These are phyloP conservation scores for Seiridium unicorne DNA, from an alignment of 2,329 filamentous ascomycete genomes.

Conservation along the genomic window DNA sequence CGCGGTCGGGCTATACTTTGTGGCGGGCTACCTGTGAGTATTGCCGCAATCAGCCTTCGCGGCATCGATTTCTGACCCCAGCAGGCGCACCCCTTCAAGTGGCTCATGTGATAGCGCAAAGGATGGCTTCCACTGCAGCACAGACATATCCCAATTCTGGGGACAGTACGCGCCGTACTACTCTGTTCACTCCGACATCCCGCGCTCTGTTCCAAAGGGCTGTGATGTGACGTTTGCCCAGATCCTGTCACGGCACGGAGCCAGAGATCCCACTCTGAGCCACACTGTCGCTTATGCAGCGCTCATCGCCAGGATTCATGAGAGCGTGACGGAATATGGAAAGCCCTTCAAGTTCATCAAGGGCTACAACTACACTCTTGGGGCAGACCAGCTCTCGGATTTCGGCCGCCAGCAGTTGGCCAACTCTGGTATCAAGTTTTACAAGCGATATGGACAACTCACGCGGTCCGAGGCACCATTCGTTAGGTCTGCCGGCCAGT, in stretches of 20 bases:
- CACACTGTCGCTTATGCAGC: constrained; percentile 65
- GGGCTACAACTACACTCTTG: constrained; percentile 69
- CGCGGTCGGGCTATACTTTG: constrained; percentile 4
- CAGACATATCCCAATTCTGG: constrained; percentile 67
- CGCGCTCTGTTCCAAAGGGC: constrained; percentile 56
- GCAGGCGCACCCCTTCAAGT: constrained; percentile 17
- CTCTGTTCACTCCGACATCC: constrained; percentile 66
- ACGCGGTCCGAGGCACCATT: constrained; percentile 62
- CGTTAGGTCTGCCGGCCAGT: constrained; percentile 67
- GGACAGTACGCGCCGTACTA: constrained; percentile 89
- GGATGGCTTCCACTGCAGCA: constrained; percentile 61
- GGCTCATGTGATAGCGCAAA: constrained; percentile 50
- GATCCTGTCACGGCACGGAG: constrained; percentile 80
- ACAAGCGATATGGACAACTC: constrained; percentile 67
- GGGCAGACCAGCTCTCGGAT: constrained; percentile 64
- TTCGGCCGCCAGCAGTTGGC: constrained; percentile 71
- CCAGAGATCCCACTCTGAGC: constrained; percentile 71
- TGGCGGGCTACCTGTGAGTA: constrained; percentile 9
- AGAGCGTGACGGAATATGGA: constrained; percentile 53
- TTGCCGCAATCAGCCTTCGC: not conserved
- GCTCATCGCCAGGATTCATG: constrained; percentile 66
- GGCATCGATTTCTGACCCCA: not conserved
- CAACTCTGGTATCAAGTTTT: constrained; percentile 75
- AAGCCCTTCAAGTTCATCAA: constrained; percentile 67
- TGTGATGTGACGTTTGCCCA: constrained; percentile 80